phyloP scores from a whole-genome alignment of 2,329 filamentous ascomycete genomes.

The Arachnopeziza araneosa region DNA sequence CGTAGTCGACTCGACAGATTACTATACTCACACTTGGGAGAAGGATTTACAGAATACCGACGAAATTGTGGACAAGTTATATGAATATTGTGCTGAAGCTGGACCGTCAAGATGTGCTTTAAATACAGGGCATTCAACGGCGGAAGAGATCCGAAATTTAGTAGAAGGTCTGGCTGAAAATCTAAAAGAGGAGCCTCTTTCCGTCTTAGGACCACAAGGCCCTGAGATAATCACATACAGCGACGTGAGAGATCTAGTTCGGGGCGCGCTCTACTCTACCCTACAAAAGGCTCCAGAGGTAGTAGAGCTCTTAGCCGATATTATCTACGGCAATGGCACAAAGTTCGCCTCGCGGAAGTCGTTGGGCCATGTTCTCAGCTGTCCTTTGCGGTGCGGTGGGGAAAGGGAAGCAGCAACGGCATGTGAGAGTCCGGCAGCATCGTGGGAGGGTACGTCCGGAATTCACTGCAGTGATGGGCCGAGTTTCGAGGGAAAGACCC shows the following conservation, averaged over 20 bases:
- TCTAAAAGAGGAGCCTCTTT: constrained; percentile 8
- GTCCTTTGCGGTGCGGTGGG: neutral
- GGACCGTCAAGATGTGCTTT: constrained; percentile 29
- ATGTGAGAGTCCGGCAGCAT: neutral
- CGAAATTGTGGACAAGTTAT: constrained; percentile 22
- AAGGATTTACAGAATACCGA: constrained; percentile 35
- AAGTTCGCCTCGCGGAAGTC: constrained; percentile 2
- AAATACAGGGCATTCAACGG: constrained; percentile 8
- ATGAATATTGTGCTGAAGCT: constrained; percentile 20
- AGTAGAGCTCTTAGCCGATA: constrained; percentile 13
- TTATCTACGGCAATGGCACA: constrained; percentile 4
- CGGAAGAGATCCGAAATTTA: constrained; percentile 1
- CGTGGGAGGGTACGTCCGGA: neutral
- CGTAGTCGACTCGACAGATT: constrained; percentile 18
- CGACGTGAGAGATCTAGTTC: constrained; percentile 21
- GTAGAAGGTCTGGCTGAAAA: constrained; percentile 3
- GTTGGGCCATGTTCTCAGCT: neutral
- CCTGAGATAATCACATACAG: constrained; percentile 24
- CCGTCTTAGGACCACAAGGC: constrained; percentile 6
- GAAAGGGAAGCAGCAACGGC: neutral
- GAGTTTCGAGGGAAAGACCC: neutral
- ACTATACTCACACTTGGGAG: constrained; percentile 32
- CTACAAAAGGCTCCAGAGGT: constrained; percentile 15
- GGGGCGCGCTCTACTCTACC: constrained; percentile 19
- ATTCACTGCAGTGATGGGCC: constrained; percentile 5